Conservation (phyloP, 2,329 filamentous ascomycete species). For the Grosmannia clavigera region DNA sequence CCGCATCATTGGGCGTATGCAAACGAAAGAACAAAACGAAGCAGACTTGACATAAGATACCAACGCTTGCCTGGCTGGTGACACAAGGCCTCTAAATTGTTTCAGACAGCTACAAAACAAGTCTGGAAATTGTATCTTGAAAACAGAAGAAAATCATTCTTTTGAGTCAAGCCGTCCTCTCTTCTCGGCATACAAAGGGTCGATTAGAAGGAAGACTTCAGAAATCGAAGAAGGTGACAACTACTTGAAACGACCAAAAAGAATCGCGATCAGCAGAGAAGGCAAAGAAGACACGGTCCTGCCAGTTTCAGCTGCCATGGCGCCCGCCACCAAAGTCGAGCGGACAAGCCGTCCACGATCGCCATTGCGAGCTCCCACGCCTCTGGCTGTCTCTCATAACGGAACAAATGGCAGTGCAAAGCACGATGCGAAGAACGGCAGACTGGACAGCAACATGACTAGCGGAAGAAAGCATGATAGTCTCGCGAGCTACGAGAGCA, state of each 20-base stretch:
- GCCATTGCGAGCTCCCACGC: not conserved
- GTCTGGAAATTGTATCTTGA: not conserved
- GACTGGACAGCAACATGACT: not conserved
- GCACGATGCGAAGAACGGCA: not conserved
- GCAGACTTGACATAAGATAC: not conserved
- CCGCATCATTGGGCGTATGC: no score
- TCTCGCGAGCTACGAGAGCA: not conserved
- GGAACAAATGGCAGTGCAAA: not conserved
- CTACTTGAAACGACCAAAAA: not conserved
- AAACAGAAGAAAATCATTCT: not conserved
- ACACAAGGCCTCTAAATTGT: not conserved
- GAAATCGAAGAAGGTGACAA: not conserved
- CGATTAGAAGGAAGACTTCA: not conserved
- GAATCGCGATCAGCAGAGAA: not conserved
- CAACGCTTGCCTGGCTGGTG: not conserved
- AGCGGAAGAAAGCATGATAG: not conserved
- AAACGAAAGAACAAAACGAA: not conserved
- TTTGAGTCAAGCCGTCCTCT: not conserved
- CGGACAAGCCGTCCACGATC: not conserved
- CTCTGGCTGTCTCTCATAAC: not conserved
- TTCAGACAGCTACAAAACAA: not conserved
- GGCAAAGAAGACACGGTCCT: not conserved
- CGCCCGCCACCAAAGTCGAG: not conserved
- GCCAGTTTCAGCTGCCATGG: not conserved
- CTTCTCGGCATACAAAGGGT: not conserved